These are phyloP conservation scores for Xylaria sp. DNA, from an alignment of 2,329 filamentous ascomycete species.

Conservation along the genomic window DNA sequence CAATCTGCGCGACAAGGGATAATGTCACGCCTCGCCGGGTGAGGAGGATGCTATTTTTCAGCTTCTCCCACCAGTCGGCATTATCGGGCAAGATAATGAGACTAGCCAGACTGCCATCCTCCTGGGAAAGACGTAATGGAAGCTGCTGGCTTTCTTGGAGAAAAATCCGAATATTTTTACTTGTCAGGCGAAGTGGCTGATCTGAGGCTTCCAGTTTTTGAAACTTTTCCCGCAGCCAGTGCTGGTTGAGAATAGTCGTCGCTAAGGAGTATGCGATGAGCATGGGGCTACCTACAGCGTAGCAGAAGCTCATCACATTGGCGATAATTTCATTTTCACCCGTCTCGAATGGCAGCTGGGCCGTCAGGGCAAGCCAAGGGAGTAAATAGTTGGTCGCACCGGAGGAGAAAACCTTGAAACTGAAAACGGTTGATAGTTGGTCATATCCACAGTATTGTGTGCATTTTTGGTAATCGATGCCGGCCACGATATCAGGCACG, in stretches of 20 bases:
- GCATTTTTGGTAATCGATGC: conserved; percentile 19
- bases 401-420: conserved; percentile 33
- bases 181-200: conserved; percentile 6
- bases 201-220: conserved; percentile 25
- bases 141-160: conserved; percentile 37
- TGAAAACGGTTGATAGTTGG: conserved; percentile 29
- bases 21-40: conserved; percentile 36
- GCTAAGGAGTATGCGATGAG: conserved; percentile 39
- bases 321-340: conserved; percentile 33
- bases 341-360: conserved; percentile 40
- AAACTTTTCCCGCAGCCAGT: conserved; percentile 35
- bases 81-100: conserved; percentile 36
- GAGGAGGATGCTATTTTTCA: conserved; percentile 25
- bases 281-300: conserved; percentile 39
- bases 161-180: conserved; percentile 33
- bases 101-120: conserved; percentile 33
- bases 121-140: conserved; percentile 32
- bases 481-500: conserved; percentile 7
- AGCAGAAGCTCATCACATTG: conserved; percentile 38
- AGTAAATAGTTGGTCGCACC: conserved; percentile 38
- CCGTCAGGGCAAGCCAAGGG: conserved; percentile 40
- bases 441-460: conserved; percentile 13
- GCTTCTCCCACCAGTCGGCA: conserved; percentile 34
- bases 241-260: conserved; percentile 39
- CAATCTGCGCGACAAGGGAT: conserved; percentile 35